Percentiles rank a stretch among this genome's conserved stretches.
phyloP scores from a whole-genome alignment of 768 basidiomycete species.

The Rubroboletus pulcherrimus region DNA sequence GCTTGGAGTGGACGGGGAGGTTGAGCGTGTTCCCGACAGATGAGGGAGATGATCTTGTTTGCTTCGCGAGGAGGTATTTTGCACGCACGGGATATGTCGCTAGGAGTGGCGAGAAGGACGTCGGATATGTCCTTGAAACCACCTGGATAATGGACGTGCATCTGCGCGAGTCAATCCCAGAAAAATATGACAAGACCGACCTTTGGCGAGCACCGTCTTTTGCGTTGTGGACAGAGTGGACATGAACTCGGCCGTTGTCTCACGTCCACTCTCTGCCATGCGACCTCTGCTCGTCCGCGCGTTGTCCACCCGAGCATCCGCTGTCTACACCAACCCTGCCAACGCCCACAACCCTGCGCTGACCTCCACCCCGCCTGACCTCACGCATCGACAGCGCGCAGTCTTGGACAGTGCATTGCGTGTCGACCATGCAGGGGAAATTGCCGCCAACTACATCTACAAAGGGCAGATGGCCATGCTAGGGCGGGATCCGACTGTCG shows the following conservation, averaged over 20 bases:
- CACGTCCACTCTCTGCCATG: constrained; percentile 10
- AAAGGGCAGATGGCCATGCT: constrained; percentile 79
- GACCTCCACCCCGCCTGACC: constrained; percentile 50
- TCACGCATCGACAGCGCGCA: constrained; percentile 47
- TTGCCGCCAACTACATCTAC: constrained; percentile 97
- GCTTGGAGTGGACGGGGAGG: constrained; percentile 41
- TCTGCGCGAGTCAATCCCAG: neutral
- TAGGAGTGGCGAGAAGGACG: constrained; percentile 44
- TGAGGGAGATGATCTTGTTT: constrained; percentile 44
- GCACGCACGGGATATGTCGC: constrained; percentile 56
- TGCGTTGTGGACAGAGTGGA: constrained; percentile 30
- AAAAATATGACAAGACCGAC: constrained; percentile 20
- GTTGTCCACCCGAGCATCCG: constrained; percentile 39
- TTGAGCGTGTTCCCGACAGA: constrained; percentile 43
- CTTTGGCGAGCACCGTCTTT: constrained; percentile 36
- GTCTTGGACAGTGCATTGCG: constrained; percentile 67
- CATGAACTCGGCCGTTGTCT: constrained; percentile 4
- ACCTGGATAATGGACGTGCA: constrained; percentile 33
- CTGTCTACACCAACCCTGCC: constrained; percentile 44
- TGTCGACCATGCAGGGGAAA: constrained; percentile 93
- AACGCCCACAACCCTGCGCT: constrained; percentile 38
- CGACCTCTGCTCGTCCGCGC: constrained; percentile 14
- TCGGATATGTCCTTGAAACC: constrained; percentile 47
- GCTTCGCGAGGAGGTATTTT: constrained; percentile 48
- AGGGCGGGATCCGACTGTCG: constrained; percentile 50